A percentile compares a stretch with the other conserved stretches of the same genome.
phyloP scores from a whole-genome alignment of 2,329 filamentous ascomycete species.

The Beauveria asiatica region DNA sequence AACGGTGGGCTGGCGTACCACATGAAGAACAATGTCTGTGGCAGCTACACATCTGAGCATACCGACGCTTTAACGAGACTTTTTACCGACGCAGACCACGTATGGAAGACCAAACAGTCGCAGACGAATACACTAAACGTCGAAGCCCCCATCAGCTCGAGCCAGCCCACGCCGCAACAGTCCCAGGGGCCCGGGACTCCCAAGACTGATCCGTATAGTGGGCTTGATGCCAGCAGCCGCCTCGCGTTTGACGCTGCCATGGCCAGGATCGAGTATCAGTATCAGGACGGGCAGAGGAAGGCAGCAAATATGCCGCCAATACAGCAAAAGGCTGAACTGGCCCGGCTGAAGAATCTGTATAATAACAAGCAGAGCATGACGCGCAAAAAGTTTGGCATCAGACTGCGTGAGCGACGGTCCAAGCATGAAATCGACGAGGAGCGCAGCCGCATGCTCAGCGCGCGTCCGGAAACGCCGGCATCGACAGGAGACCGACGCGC shows the following conservation, averaged over 20 bases:
- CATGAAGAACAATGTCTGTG: slow-evolving; percentile 35
- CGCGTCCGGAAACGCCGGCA: not conserved
- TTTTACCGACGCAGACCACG: not conserved
- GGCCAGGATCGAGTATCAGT: slow-evolving; percentile 20
- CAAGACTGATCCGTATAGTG: slow-evolving; percentile 1
- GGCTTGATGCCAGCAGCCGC: not conserved
- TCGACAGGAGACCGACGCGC: not conserved
- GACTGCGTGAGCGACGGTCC: slow-evolving; percentile 40
- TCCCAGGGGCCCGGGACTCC: not conserved
- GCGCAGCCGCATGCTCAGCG: slow-evolving; percentile 28
- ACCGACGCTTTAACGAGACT: not conserved
- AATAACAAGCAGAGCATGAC: slow-evolving; percentile 49
- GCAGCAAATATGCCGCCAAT: slow-evolving; percentile 29
- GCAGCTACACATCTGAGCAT: slow-evolving; percentile 24
- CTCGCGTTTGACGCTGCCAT: slow-evolving; percentile 22
- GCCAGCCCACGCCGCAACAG: not conserved
- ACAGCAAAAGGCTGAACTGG: slow-evolving; percentile 25
- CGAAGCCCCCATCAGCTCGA: not conserved
- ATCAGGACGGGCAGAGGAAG: slow-evolving; percentile 33
- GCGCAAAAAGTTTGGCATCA: slow-evolving; percentile 50
- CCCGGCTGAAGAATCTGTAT: slow-evolving; percentile 42
- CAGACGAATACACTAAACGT: not conserved
- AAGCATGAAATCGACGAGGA: slow-evolving; percentile 37
- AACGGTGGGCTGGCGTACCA: slow-evolving; percentile 37
- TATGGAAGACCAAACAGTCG: not conserved